Base-by-base conservation (phyloP, 2,329 filamentous ascomycete species). In the Dryadomyces quercus-mongolicae region DNA sequence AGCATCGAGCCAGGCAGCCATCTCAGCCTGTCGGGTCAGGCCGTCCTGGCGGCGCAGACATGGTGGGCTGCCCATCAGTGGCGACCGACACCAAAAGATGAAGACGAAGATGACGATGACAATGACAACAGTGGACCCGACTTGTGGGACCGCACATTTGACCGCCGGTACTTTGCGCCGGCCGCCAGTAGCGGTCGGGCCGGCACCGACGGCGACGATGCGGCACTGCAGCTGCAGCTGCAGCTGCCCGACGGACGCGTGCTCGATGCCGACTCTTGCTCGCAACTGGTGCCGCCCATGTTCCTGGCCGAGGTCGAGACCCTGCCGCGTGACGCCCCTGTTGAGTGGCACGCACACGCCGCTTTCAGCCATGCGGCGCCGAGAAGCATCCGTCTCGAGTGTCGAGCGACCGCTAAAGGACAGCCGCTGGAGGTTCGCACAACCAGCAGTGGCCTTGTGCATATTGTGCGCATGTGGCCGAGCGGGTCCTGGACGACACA, bases 341-440 rank as follows among this genome's bases (percentile, higher is more conserved):
- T 96, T 12, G 93, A 98, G 71, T 98, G 92, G 91, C 85, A 88
- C 60, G 84, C 76, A 1, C 78, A 85, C 55, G 64, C 80, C 3
- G 86, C 88, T 0, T 67, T 86, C 7, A 67, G 69, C 13, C 67
- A 68, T 31, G 56, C 68, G 16, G 59, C 16, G 0, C 51, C 57
- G 5, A 49, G 52, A 2, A 52, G 55, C n/a, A 53, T 53, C 16
- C 10, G 42, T 21, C 36, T 36, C 22, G 15, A 3, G 42, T 9
- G 13, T 5, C 42, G 42, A 5, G 16, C 16, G 20, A 4, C 16
- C 16, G n/a, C 16, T n/a, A n/a, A n/a, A 44, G 34, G 13, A 31
- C 31, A 12, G 48, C 16, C n/a, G 18, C 48, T 5, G 34, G 48
- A 13, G 34, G 50, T 1, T 34, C n/a, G 12, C 42, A 38, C 50